Percentiles rank a stretch among this genome's conserved stretches.
phyloP scores from a whole-genome alignment of 2,329 filamentous ascomycete genomes.

The Aspergillus fischeri region DNA sequence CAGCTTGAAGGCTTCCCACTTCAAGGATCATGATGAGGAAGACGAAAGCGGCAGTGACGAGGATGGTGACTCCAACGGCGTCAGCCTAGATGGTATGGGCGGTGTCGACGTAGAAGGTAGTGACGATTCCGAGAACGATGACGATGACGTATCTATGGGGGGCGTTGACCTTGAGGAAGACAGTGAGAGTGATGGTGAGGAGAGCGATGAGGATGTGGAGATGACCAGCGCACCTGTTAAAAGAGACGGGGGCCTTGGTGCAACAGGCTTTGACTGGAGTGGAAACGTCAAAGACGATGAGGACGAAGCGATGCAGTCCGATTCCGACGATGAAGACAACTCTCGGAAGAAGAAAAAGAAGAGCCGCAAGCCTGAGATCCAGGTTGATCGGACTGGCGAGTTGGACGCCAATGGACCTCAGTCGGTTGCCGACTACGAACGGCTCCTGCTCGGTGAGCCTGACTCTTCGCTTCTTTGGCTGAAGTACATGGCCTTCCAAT shows the following conservation, averaged over 20 bases:
- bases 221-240: conserved; percentile 31
- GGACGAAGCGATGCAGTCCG: conserved; percentile 40
- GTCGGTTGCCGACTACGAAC: conserved; percentile 87
- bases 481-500: conserved; percentile 97
- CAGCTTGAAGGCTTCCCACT: conserved; percentile 88
- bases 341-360: conserved; percentile 65
- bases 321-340: conserved; percentile 47
- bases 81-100: conserved; percentile 28
- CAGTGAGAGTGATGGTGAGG: conserved; percentile 44
- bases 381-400: conserved; percentile 87
- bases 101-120: conserved; percentile 33
- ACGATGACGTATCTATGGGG: conserved; percentile 37
- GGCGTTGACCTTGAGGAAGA: conserved; percentile 44
- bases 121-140: conserved; percentile 33
- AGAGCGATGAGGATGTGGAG: conserved; percentile 42
- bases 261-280: conserved; percentile 83
- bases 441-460: conserved; percentile 83
- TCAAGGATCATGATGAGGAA: conserved; percentile 58
- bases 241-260: conserved; percentile 57
- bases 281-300: conserved; percentile 60
- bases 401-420: conserved; percentile 85
- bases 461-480: conserved; percentile 95
- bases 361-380: conserved; percentile 69
- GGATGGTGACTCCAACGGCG: conserved; percentile 36
- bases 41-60: conserved; percentile 45